Percentiles rank a stretch among this genome's conserved stretches.
phyloP scores from a whole-genome alignment of 2,329 filamentous ascomycete species.

The Ilyonectria mors-panacis region DNA sequence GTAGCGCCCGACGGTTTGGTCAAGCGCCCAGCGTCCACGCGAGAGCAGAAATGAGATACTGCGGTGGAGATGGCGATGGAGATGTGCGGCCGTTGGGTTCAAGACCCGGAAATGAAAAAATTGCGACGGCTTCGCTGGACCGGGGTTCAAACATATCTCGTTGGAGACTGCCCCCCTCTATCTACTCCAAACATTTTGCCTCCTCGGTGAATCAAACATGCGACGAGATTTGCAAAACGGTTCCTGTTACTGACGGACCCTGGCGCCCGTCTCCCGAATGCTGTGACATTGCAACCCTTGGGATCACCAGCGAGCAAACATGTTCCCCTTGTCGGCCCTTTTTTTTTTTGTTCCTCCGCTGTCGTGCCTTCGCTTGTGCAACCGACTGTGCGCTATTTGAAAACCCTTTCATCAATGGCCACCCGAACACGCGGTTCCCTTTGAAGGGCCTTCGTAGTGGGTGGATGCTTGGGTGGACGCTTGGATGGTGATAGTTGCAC shows the following conservation, averaged over 20 bases:
- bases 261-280: conserved; percentile 3
- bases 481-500: background rate
- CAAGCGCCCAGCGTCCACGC: conserved; percentile 19
- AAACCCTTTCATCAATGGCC: conserved; percentile 1
- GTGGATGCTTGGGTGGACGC: background rate
- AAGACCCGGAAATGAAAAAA: background rate
- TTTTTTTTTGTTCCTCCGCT: conserved; percentile 12
- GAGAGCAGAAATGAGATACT: background rate
- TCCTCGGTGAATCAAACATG: conserved; percentile 3
- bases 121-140: background rate
- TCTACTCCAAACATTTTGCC: conserved; percentile 19
- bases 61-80: background rate
- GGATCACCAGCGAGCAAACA: conserved; percentile 14
- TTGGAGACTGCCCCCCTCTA: background rate
- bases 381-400: conserved; percentile 8
- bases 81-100: conserved; percentile 8
- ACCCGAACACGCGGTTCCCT: background rate
- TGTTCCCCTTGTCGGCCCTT: conserved; percentile 6
- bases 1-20: conserved; percentile 24
- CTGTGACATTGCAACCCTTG: background rate
- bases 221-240: conserved; percentile 13
- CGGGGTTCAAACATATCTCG: conserved; percentile 18
- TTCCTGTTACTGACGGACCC: conserved; percentile 14
- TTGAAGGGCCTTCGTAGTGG: conserved; percentile 2
- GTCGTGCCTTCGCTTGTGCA: background rate